A percentile compares a stretch with the other conserved stretches of the same genome.
Evolutionary conservation across 1,284 basidiomycete genomes (phyloP).

Genomic region (Bjerkandera adusta): DNA sequence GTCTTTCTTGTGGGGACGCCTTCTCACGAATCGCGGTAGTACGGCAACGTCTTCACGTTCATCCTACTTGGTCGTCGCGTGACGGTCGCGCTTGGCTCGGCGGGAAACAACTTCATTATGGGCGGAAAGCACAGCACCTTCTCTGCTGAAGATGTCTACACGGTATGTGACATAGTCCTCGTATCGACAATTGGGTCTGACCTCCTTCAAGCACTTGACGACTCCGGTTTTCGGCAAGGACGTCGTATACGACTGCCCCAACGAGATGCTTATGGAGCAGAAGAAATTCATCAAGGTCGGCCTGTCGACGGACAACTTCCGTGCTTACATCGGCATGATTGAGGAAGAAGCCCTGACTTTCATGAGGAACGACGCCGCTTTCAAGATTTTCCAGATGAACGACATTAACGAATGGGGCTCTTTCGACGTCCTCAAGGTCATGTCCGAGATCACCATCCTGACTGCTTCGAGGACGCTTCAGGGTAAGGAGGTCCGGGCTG

Average conservation of each 20-base stretch:
- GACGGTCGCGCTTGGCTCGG: constrained; percentile 89
- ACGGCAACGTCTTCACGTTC: constrained; percentile 91
- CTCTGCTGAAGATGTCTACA: constrained; percentile 97
- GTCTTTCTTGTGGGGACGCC: background rate
- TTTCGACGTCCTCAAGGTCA: constrained; percentile 72
- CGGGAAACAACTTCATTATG: constrained; percentile 93
- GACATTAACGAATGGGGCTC: constrained; percentile 69
- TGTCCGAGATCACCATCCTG: constrained; percentile 94
- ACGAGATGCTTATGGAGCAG: constrained; percentile 98
- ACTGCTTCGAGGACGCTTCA: constrained; percentile 94
- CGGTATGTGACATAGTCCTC: constrained; percentile 44
- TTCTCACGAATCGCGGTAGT: constrained; percentile 34
- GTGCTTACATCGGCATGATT: constrained; percentile 90
- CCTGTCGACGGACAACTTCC: constrained; percentile 90
- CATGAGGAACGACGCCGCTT: constrained; percentile 59
- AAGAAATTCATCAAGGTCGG: constrained; percentile 98
- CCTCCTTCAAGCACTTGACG: constrained; percentile 66
- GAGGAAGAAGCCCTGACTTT: constrained; percentile 80
- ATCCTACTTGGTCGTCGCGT: constrained; percentile 86
- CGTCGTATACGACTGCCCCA: constrained; percentile 97
- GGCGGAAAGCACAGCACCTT: constrained; percentile 93
- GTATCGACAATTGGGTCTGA: background rate
- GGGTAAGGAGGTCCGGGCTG: constrained; percentile 84
- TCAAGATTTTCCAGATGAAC: constrained; percentile 59
- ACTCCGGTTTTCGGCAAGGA: constrained; percentile 96